phyloP scores from a whole-genome alignment of 495 filamentous ascomycete genomes.

The Opeltia flavorubescens region DNA sequence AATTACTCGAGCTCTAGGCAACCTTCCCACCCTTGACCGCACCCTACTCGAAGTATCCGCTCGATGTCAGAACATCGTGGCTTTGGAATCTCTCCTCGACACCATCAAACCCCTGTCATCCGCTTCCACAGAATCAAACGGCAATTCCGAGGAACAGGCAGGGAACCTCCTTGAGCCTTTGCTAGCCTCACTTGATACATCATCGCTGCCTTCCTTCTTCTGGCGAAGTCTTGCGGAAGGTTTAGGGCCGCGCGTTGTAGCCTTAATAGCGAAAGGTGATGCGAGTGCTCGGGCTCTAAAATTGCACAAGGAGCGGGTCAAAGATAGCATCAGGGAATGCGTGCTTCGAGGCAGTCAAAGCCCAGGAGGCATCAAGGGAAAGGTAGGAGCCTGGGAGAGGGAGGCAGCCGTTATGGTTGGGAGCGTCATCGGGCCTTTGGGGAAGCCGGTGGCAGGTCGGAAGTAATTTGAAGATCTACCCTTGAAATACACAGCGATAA shows the following conservation, averaged over 20 bases:
- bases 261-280: conserved; percentile 69
- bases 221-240: conserved; percentile 76
- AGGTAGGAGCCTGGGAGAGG: conserved; percentile 57
- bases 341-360: conserved; percentile 61
- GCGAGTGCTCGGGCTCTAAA: conserved; percentile 68
- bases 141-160: conserved; percentile 6
- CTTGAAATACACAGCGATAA: too few relatives aligned
- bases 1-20: conserved; percentile 57
- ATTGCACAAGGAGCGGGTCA: conserved; percentile 58
- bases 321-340: conserved; percentile 66
- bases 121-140: conserved; percentile 20
- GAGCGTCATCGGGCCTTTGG: conserved; percentile 43
- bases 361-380: conserved; percentile 33
- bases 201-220: conserved; percentile 77
- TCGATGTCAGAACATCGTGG: conserved; percentile 80
- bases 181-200: conserved; percentile 68
- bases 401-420: conserved; percentile 94
- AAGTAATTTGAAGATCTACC: too few relatives aligned
- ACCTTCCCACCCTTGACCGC: conserved; percentile 68
- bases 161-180: conserved; percentile 59
- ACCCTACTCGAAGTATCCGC: conserved; percentile 69
- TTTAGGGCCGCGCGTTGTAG: conserved; percentile 62
- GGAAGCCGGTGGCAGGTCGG: too few relatives aligned
- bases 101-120: conserved; percentile 50
- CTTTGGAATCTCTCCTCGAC: conserved; percentile 65